Conservation (phyloP, 1,139 yeast genomes). For the Diutina siamensis region DNA sequence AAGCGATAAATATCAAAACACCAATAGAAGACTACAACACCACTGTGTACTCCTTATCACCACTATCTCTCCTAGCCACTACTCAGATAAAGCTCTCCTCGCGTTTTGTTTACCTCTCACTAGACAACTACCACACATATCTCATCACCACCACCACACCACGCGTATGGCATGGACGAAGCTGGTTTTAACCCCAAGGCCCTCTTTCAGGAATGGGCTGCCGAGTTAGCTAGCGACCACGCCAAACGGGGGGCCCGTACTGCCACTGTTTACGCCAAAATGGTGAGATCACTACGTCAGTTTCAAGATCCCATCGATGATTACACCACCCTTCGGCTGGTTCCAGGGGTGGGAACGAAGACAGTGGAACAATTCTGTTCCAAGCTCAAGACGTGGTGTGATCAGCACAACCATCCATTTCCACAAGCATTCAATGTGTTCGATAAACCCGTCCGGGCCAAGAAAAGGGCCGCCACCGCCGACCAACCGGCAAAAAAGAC, state of each 20-base stretch:
- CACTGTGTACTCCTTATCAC: too few species aligned
- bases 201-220: conserved; percentile 41
- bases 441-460: conserved; percentile 7
- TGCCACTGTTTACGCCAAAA: conserved; percentile 35
- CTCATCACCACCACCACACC: too few species aligned
- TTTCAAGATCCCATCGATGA: conserved; percentile 32
- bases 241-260: conserved; percentile 29
- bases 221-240: conserved; percentile 33
- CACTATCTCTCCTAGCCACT: too few species aligned
- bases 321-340: conserved; percentile 37
- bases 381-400: conserved; percentile 35
- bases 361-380: conserved; percentile 36
- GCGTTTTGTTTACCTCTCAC: too few species aligned
- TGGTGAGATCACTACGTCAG: conserved; percentile 33
- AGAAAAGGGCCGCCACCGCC: conserved; percentile 7
- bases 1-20: too few species aligned
- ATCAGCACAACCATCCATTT: conserved; percentile 22
- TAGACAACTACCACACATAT: too few species aligned
- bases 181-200: conserved; percentile 21
- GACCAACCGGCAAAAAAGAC: conserved; percentile 10
- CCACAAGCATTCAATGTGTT: conserved; percentile 26
- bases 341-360: conserved; percentile 54
- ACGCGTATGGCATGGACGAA: too few species aligned
- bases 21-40: too few species aligned
- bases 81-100: too few species aligned